Conservation (phyloP, 2,329 filamentous ascomycete species). For the Calycina herbarum region DNA sequence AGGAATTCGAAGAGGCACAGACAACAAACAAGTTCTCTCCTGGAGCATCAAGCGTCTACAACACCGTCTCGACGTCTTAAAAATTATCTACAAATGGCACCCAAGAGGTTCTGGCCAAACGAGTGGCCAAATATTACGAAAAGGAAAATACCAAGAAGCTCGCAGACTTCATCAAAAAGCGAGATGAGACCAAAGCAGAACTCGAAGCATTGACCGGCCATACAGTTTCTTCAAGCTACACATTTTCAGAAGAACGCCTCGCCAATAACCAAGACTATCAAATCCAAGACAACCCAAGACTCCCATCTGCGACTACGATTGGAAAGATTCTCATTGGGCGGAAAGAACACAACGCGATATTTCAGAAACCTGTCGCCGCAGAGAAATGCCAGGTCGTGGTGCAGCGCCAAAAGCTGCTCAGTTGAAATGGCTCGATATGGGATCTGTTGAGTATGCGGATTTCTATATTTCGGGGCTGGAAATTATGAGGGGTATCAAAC, state of each 20-base stretch:
- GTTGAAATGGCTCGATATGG: slow-evolving; percentile 29
- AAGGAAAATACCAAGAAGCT: neutral
- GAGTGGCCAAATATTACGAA: neutral
- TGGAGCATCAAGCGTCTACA: neutral
- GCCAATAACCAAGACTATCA: neutral
- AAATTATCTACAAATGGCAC: neutral
- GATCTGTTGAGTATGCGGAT: slow-evolving; percentile 24
- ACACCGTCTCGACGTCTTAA: neutral
- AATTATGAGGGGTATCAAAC: slow-evolving; percentile 14
- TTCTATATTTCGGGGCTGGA: slow-evolving; percentile 18
- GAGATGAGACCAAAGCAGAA: neutral
- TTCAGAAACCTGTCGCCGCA: slow-evolving; percentile 16
- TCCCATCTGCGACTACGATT: slow-evolving; percentile 23
- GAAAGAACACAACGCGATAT: slow-evolving; percentile 19
- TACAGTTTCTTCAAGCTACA: slow-evolving; percentile 5
- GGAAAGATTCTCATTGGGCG: slow-evolving; percentile 29
- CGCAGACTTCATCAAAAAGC: neutral
- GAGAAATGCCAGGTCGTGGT: slow-evolving; percentile 21
- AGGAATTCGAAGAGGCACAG: neutral
- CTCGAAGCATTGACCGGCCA: slow-evolving; percentile 24
- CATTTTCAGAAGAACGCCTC: neutral
- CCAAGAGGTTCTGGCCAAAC: neutral
- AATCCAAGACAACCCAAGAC: neutral
- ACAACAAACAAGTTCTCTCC: neutral
- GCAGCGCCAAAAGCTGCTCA: slow-evolving; percentile 20